phyloP scores from a whole-genome alignment of 495 filamentous ascomycete genomes.

The Penicillium lividum region DNA sequence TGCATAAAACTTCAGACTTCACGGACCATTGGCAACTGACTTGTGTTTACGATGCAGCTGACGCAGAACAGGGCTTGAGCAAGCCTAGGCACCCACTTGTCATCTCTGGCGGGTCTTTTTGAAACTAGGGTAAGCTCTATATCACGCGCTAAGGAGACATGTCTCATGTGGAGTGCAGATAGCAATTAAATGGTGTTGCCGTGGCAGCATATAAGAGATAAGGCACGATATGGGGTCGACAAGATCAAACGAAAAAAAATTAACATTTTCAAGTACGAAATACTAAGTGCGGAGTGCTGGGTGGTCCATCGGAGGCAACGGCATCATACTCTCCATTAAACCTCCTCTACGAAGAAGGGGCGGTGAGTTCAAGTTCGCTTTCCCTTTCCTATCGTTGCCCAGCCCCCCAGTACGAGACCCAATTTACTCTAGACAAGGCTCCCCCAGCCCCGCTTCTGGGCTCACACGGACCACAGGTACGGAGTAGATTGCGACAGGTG shows the following conservation, averaged over 20 bases:
- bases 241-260: no score
- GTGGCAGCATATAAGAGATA: background rate
- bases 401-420: background rate
- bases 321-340: no score
- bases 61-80: background rate
- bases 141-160: background rate
- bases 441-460: background rate
- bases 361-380: background rate
- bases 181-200: background rate
- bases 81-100: background rate
- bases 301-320: no score
- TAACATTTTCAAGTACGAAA: no score
- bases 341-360: no score
- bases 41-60: background rate
- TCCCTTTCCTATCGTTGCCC: background rate
- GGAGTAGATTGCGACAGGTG: background rate
- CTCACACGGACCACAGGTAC: background rate
- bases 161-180: no score
- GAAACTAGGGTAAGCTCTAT: background rate
- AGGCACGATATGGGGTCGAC: background rate
- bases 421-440: background rate
- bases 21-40: background rate
- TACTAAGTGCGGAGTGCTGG: no score
- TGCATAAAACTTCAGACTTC: background rate
- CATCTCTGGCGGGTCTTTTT: background rate